Percentiles rank a stretch among this genome's conserved stretches.
These are phyloP conservation scores for Volvox africanus DNA, from an alignment of 139 green algal species.

Conservation along the genomic window DNA sequence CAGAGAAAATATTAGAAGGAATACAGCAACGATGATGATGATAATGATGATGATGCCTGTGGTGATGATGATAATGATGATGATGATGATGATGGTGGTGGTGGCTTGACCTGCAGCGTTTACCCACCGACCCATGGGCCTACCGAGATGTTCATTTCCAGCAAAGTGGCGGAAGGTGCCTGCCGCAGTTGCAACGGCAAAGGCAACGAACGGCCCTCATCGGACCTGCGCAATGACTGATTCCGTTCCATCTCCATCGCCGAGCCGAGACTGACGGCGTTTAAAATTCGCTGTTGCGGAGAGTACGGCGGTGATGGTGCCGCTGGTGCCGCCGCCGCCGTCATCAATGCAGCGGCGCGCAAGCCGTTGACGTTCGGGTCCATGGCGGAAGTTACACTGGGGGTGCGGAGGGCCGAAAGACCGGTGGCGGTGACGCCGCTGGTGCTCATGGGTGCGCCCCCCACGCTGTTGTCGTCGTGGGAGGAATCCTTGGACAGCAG, in stretches of 20 bases:
- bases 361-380: not conserved
- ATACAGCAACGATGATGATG: too few relatives aligned
- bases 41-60: too few relatives aligned
- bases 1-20: too few relatives aligned
- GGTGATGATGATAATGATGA: too few relatives aligned
- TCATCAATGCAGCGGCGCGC: not conserved
- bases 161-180: constrained; percentile 8
- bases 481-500: constrained; percentile 19
- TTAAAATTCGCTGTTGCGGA: not conserved
- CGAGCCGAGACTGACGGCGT: not conserved
- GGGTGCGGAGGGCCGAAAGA: not conserved
- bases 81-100: too few relatives aligned
- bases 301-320: not conserved
- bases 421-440: not conserved
- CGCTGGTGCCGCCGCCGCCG: not conserved
- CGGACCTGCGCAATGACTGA: not conserved
- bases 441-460: not conserved
- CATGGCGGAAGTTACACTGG: not conserved
- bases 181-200: not conserved
- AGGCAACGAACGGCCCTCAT: not conserved
- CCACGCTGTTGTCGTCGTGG: constrained; percentile 5
- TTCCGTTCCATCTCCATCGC: not conserved
- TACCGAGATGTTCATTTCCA: constrained; percentile 15
- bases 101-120: too few relatives aligned
- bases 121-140: not conserved